These are phyloP conservation scores for Beauveria scarabaeidicola DNA, from an alignment of 2,329 filamentous ascomycete genomes.

Conservation along the genomic window DNA sequence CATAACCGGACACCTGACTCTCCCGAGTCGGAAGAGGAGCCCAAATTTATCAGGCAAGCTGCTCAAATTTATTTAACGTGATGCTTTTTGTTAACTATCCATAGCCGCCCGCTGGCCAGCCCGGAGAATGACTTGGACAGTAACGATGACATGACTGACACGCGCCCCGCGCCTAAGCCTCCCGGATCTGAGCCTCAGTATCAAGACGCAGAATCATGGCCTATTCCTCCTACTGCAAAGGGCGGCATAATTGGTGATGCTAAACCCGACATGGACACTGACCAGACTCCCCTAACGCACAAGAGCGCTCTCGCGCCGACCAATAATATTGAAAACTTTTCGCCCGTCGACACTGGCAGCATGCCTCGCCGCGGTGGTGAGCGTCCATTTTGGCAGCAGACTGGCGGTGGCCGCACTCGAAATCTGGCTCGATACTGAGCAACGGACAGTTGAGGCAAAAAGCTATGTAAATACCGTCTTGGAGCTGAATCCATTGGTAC, in stretches of 20 bases:
- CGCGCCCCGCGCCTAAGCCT: slow-evolving; percentile 6
- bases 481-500: not conserved
- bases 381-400: slow-evolving; percentile 11
- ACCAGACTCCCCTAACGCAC: slow-evolving; percentile 2
- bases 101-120: slow-evolving; percentile 7
- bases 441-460: not conserved
- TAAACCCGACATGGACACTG: not conserved
- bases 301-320: not conserved
- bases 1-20: slow-evolving; percentile 23
- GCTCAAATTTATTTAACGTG: no score
- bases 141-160: slow-evolving; percentile 1
- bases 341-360: slow-evolving; percentile 1
- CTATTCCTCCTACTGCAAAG: not conserved
- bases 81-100: not conserved
- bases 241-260: not conserved
- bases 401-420: slow-evolving; percentile 9
- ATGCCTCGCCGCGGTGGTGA: slow-evolving; percentile 9
- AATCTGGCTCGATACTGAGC: slow-evolving; percentile 8
- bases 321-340: not conserved
- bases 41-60: slow-evolving; percentile 8
- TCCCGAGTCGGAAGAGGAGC: not conserved
- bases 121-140: slow-evolving; percentile 6
- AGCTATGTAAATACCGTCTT: not conserved
- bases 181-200: not conserved
- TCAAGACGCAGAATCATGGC: slow-evolving; percentile 2